Conservation (phyloP, 768 basidiomycete species). For the Boletellus ananas region DNA sequence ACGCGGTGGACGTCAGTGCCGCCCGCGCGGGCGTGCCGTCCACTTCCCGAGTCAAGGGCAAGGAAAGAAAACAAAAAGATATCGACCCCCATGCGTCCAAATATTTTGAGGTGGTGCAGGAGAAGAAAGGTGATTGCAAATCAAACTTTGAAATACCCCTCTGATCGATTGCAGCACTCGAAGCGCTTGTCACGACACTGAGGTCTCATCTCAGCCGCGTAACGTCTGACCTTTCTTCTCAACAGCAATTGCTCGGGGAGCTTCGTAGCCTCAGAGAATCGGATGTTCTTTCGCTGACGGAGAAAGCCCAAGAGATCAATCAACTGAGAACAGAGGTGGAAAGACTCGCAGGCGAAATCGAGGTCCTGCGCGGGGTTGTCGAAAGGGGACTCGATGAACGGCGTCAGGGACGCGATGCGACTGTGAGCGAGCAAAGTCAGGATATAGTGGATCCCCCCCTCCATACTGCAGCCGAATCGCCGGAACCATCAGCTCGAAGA, state of each 20-base stretch:
- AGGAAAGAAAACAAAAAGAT: constrained; percentile 32
- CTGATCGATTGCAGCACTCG: constrained; percentile 55
- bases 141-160: not conserved
- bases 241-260: constrained; percentile 65
- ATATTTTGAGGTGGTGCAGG: constrained; percentile 77
- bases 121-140: constrained; percentile 75
- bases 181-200: constrained; percentile 71
- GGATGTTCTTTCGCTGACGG: constrained; percentile 52
- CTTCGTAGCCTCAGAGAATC: constrained; percentile 60
- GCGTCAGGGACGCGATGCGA: constrained; percentile 47
- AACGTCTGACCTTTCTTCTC: constrained; percentile 74
- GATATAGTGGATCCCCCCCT: not conserved
- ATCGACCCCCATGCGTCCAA: constrained; percentile 40
- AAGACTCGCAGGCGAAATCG: constrained; percentile 78
- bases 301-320: constrained; percentile 65
- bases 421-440: constrained; percentile 5
- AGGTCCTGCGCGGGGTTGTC: constrained; percentile 80
- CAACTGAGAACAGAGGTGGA: constrained; percentile 74
- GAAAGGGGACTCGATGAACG: constrained; percentile 82
- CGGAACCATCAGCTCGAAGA: constrained; percentile 18
- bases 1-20: constrained; percentile 33
- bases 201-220: constrained; percentile 73
- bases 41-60: constrained; percentile 24
- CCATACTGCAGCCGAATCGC: constrained; percentile 3
- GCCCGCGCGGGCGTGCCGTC: constrained; percentile 18